phyloP scores from a whole-genome alignment of 2,329 filamentous ascomycete genomes.

The Fusarium nygamai region DNA sequence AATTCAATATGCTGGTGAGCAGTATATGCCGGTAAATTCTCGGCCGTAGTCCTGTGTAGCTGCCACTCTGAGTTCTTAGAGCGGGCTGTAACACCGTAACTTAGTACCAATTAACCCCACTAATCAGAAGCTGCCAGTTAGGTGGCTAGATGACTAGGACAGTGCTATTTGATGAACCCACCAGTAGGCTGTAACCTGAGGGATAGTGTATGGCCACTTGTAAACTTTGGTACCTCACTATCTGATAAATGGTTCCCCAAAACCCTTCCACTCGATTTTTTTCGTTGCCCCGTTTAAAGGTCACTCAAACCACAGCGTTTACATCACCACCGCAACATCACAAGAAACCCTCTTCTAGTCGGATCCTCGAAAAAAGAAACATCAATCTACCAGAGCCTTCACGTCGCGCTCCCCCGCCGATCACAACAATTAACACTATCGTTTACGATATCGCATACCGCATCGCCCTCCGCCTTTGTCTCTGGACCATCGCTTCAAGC shows the following conservation, averaged over 20 bases:
- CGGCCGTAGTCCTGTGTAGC: constrained; percentile 29
- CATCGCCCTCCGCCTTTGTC: constrained; percentile 30
- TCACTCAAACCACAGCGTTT: constrained; percentile 40
- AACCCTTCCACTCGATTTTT: constrained; percentile 47
- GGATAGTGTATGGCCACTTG: constrained; percentile 11
- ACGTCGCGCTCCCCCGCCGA: constrained; percentile 36
- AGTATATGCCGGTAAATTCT: constrained; percentile 43
- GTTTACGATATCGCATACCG: constrained; percentile 35
- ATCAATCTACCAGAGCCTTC: constrained; percentile 1
- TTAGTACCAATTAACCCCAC: constrained; percentile 27
- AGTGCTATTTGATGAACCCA: constrained; percentile 20
- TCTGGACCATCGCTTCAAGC: constrained; percentile 34
- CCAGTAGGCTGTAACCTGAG: constrained; percentile 14
- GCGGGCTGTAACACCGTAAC: not conserved
- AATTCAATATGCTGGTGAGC: constrained; percentile 13
- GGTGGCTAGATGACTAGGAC: constrained; percentile 19
- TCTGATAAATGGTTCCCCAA: constrained; percentile 48
- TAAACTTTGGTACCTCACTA: constrained; percentile 34
- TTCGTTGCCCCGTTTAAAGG: constrained; percentile 43
- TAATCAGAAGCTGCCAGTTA: constrained; percentile 26
- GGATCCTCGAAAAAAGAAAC: constrained; percentile 29
- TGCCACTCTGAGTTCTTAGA: constrained; percentile 1
- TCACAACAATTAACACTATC: constrained; percentile 31
- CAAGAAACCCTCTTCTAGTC: constrained; percentile 37
- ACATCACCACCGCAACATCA: constrained; percentile 45